Evolutionary conservation across 345 rosid genomes (phyloP).

Genomic region (Salix arbutifolia): DNA sequence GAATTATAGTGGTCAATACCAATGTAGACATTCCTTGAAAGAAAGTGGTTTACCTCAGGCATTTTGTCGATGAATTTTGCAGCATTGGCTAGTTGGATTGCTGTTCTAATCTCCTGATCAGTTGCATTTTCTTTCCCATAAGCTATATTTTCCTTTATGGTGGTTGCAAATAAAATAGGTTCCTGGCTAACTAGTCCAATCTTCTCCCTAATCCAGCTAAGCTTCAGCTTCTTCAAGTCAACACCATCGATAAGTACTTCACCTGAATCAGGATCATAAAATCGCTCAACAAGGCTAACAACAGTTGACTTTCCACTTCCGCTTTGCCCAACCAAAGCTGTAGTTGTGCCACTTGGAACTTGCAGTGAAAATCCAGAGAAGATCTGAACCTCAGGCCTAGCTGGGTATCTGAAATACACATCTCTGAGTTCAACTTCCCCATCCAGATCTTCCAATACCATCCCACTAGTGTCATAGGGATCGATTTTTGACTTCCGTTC

Average conservation of each 20-base stretch:
- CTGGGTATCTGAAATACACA: slow-evolving; percentile 62
- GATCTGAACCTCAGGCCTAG: slow-evolving; percentile 63
- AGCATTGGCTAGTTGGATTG: slow-evolving; percentile 60
- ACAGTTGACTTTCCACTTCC: slow-evolving; percentile 81
- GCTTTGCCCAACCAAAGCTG: slow-evolving; percentile 71
- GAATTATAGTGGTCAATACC: too few relatives aligned
- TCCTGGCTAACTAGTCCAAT: slow-evolving; percentile 72
- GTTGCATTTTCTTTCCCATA: slow-evolving; percentile 63
- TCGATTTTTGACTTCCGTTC: slow-evolving; percentile 50
- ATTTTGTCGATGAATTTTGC: slow-evolving; percentile 57
- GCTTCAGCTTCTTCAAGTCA: slow-evolving; percentile 48
- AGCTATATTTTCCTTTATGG: slow-evolving; percentile 54
- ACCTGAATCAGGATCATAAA: slow-evolving; percentile 69
- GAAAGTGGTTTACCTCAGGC: slow-evolving; percentile 40
- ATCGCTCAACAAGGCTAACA: slow-evolving; percentile 58
- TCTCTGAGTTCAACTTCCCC: slow-evolving; percentile 61
- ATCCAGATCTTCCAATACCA: slow-evolving; percentile 36
- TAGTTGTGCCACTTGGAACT: slow-evolving; percentile 52
- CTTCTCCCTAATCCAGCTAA: slow-evolving; percentile 52
- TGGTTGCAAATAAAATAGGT: slow-evolving; percentile 54
- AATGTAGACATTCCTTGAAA: neutral
- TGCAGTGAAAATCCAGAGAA: slow-evolving; percentile 56
- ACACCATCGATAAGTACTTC: slow-evolving; percentile 58
- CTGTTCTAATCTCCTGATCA: slow-evolving; percentile 46
- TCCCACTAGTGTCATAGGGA: slow-evolving; percentile 43